Evolutionary conservation across 768 basidiomycete species (phyloP), one percentile per base, ranked within the genome.

Genomic region (Hypsizygus marmoreus): DNA sequence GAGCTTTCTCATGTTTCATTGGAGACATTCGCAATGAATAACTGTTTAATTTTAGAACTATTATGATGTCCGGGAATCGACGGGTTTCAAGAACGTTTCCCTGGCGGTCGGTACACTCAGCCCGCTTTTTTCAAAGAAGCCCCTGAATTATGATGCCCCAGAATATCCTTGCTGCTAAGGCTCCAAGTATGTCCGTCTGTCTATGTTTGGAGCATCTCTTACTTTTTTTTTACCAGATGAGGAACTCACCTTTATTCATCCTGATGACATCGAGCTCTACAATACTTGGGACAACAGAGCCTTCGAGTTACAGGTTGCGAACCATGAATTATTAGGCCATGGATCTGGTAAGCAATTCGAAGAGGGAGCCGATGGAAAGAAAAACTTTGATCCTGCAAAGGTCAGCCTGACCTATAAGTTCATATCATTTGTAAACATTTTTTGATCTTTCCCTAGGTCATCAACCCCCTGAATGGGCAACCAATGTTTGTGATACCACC

Each of bases 81-180:
- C 75, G 26, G 92, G 92, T 0, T 94, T 93, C 70, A 94, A 94
- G 72, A 94, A 94, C 56, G 91, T 94, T 29, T 89, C 86, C 0
- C 75, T 93, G 20, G 81, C 86, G 1, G 86, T 87, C 64, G 50
- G 84, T 64, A 28, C 22, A 45, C 23, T 26, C 26, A 10, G 37
- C 24, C 26, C 29, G 22, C 22, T 38, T 6, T 25, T 7, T 28
- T 3, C 26, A 13, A 23, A 8, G 10, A 13, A n/a, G 23, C 17
- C 6, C 11, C 49, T 14, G 22, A 26, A 29, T 38, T 20, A 11
- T 39, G 36, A 20, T 33, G 22, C 39, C 14, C 7, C 54, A 89
- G 80, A 93, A 93, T 65, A 83, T 93, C 41, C 79, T 93, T 26
- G 80, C 88, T 9, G 91, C 91, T n/a, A 92, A 92, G 65, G 84